Conservation (phyloP, 2,329 filamentous ascomycete species). For the Claviceps digitariae region DNA sequence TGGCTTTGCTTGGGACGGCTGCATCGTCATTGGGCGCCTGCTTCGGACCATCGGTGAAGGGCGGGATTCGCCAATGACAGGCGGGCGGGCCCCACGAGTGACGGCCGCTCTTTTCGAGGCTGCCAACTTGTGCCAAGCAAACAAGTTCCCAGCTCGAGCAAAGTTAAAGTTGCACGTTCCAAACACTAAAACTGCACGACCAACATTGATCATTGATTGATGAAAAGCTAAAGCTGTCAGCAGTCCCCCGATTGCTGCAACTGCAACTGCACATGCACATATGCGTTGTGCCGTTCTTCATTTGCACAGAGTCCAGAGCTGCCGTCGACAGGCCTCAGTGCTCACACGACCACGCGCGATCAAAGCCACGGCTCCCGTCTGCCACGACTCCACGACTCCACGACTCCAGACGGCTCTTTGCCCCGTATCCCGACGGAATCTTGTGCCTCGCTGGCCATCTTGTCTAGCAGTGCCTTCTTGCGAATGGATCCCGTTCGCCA, state of each 20-base stretch:
- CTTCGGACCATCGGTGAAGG: not conserved
- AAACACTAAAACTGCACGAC: no score
- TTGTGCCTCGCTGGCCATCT: not conserved
- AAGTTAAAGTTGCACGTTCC: no score
- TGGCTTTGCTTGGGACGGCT: not conserved
- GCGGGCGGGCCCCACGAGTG: not conserved
- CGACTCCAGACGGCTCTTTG: not conserved
- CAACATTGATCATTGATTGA: no score
- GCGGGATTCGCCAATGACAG: not conserved
- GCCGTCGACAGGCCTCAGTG: not conserved
- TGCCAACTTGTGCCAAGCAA: no score
- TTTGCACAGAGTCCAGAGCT: not conserved
- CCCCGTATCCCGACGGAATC: not conserved
- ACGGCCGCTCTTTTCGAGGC: not conserved
- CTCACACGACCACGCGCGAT: no score
- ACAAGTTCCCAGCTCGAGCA: no score
- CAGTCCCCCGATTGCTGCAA: no score
- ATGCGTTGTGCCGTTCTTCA: not conserved
- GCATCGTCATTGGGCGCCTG: no score
- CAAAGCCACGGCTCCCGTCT: not conserved
- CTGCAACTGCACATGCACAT: not conserved
- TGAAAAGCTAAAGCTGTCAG: no score
- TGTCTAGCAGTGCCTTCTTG: not conserved
- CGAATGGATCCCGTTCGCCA: conserved; percentile 1
- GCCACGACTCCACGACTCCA: not conserved